Base-by-base conservation (phyloP, 495 filamentous ascomycete genomes). In the Xylaria intraflava region DNA sequence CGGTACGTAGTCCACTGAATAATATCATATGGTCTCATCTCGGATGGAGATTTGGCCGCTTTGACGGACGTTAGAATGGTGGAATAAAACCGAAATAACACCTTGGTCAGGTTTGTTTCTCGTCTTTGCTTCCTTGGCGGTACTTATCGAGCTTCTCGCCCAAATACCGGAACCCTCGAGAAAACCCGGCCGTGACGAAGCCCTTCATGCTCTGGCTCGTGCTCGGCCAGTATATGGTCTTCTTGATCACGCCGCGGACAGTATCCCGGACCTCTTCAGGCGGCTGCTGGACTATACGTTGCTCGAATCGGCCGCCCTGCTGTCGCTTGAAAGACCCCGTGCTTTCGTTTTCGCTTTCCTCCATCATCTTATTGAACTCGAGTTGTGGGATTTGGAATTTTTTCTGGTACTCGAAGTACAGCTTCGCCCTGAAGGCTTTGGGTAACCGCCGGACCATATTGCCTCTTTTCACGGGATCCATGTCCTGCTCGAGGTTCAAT, bases 381-480 rank as follows among this genome's bases (percentile, higher is more conserved):
- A 75, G 73, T 22, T 81, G 84, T 0, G 93, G 90, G 30, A 97
- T 94, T 30, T 78, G 77, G 59, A 86, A 96, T 62, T 94, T 91
- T 57, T 84, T 78, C 68, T 96, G 93, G 61, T 95, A 97, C 60
- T 89, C 83, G 69, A 93, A 94, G 70, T 97, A 98, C 2, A 98
- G 68, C 58, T 89, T 90, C 43, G 87, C 78, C 12, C 93, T 80
- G 78, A 98, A 97, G 1, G 83, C 74, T 51, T 87, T 90, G 0
- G 93, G 94, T 11, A 98, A 73, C 22, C 93, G 85, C 10, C 94
- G 83, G 8, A 98, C 91, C 87, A 97, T 97, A 65, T 98, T 97
- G 19, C 87, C 90, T 39, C 93, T 82, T 62, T 84, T 89, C 40
- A 88, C 68, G 0, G 89, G 89, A 59, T 95, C 87, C 88, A 95